Evolutionary conservation across 2,329 filamentous ascomycete genomes (phyloP), one percentile per base, ranked within the genome.

Genomic region (Ophiocordyceps polyrhachis-furcata): DNA sequence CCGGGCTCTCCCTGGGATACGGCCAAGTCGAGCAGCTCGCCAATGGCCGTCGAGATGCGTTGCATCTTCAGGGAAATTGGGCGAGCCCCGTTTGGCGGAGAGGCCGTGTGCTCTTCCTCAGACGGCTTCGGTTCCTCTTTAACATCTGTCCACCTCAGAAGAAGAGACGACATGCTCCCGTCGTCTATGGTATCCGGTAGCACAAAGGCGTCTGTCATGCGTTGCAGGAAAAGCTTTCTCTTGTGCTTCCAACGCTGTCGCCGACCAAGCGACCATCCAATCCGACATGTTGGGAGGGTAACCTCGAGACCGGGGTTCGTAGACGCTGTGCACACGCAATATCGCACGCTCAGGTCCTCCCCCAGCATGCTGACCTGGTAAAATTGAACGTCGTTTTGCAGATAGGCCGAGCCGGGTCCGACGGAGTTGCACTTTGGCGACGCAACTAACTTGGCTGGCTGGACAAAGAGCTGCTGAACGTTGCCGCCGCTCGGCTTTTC

Each of bases 301-400:
- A 63, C 45, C 2, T 56, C 49, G 19, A 58, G 47, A 5, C 41
- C 25, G 8, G 51, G 48, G 19, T 58, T 49, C 15, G 48, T 48
- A 12, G 49, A 50, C 5, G 57, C 57, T 5, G 55, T 52, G 41
- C 55, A 59, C 44, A 58, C 61, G 46, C 62, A 63, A 43, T 65
- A 67, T 32, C 57, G 55, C 15, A 76, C 48, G 37, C 63, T 60
- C 37, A 72, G 56, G 46, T 71, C 59, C 21, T 58, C 55, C 5
- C 55, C 61, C 2, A 75, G 50, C 12, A 61, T 56, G 44, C 61
- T 64, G 14, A 71, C 49, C 47, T 74, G 70, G 44, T 66, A 72
- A 49, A 73, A 71, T 19, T 58, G 57, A 2, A 66, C 52, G 4
- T 56, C 56, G 21, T 59, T 49, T 4, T 58, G 49, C 11, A 54